A percentile compares a stretch with the other conserved stretches of the same genome.
Evolutionary conservation across 2,329 filamentous ascomycete genomes (phyloP).

Genomic region (Aspergillus sp.): DNA sequence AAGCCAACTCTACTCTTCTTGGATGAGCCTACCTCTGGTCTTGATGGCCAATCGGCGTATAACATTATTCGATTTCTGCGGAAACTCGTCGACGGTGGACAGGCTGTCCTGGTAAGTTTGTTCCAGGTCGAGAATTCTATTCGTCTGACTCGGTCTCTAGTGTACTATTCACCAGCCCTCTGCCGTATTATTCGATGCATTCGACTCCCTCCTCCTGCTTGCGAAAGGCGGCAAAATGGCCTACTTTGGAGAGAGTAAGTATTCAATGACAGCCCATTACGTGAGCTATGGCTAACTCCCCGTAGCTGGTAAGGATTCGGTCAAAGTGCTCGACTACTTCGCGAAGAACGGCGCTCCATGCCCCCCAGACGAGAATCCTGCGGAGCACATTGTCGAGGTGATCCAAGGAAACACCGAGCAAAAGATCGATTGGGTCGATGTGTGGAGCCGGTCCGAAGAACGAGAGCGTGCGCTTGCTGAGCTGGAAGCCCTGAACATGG

Average conservation of each 20-base stretch:
- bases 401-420: constrained; percentile 27
- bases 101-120: constrained; percentile 59
- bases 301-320: constrained; percentile 38
- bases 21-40: constrained; percentile 61
- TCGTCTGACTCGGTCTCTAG: constrained; percentile 13
- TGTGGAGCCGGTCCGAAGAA: constrained; percentile 32
- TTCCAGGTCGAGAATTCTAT: not conserved
- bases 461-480: constrained; percentile 23
- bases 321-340: constrained; percentile 49
- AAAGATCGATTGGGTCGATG: constrained; percentile 31
- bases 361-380: constrained; percentile 53
- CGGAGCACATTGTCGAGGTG: constrained; percentile 46
- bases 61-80: constrained; percentile 60
- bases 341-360: constrained; percentile 55
- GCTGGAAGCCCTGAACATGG: constrained; percentile 26
- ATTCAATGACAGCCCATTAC: not conserved
- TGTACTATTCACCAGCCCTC: constrained; percentile 70
- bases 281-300: not conserved
- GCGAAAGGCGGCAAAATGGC: constrained; percentile 65
- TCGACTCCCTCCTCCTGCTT: constrained; percentile 64
- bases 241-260: constrained; percentile 60
- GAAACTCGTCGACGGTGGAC: constrained; percentile 64
- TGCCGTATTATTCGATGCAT: constrained; percentile 64
- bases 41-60: constrained; percentile 65
- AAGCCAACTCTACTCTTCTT: constrained; percentile 62